Base-by-base conservation (phyloP, 768 basidiomycete genomes). In the Suillus ampliporus region DNA sequence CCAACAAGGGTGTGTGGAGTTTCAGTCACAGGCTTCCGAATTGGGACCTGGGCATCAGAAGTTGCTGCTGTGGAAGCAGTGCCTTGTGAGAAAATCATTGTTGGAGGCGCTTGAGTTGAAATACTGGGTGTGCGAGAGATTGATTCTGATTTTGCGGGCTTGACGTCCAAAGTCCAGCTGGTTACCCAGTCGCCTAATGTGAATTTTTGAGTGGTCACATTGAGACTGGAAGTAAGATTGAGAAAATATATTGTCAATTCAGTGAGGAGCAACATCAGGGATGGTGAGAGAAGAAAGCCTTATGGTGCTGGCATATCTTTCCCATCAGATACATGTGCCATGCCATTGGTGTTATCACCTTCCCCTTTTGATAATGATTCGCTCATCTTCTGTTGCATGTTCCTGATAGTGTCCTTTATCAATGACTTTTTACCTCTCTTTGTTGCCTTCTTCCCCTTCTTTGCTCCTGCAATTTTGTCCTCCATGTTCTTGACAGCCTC, bases 241-340 rank as follows among this genome's bases (percentile, higher is more conserved):
- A 62, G 61, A 6, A 57, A 61, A 38, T 21, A 62, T 0, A 62
- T 8, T 37, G 61, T 62, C 2, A 43, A 62, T 35, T 57, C 54
- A 21, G 43, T 62, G 53, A 62, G 53, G 19, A 48, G 11, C 4
- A 62, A 47, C 54, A 62, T 62, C 21, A 4, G 44, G 5, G 11
- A 11, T 48, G 23, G 61, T 35, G 28, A 21, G 15, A 26, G 54
- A 41, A n/a, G 23, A 21, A 9, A 56, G 19, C 4, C 61, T 26
- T 37, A 62, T 19, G 2, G 11, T 38, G 57, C 23, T 35, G n/a
- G n/a, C 37, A 19, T n/a, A 13, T 14, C 11, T 43, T 57, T 57
- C 57, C 43, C 38, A 57, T 57, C 57, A 38, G 43, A 43, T 43
- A 41, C 40, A 23, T 4, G 23, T 38, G 17, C 40, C 38, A 58